Evolutionary conservation across 306 rosid species (phyloP), one percentile per base, ranked within the genome.

Genomic region (Echinosophora koreensis): DNA sequence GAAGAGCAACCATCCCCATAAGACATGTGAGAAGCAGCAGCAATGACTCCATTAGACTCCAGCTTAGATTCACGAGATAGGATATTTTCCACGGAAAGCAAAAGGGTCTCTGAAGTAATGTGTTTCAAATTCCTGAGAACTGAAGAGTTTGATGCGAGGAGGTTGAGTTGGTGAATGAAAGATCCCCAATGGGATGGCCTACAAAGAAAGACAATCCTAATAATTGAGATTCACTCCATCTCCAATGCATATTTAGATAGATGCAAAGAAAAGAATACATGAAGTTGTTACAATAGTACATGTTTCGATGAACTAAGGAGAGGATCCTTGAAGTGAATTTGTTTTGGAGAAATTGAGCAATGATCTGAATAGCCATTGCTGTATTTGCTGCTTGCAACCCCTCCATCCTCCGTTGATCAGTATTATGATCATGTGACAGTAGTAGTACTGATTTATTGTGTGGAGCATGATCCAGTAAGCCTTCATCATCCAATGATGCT

Each of bases 401-500:
- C 56, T 88, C 93, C 70, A 49, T 22, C 32, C 32, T 30, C 22
- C 22, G 22, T 22, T 22, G 22, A 22, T 22, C 22, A 22, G 22
- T 22, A 1, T 22, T 22, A 22, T 22, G 22, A 22, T 22, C 22
- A 22, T 22, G 22, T 22, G 22, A 22, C 22, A 1, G 22, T 1
- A 22, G 22, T 22, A 22, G 22, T 22, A n/a, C n/a, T n/a, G 22
- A 22, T 22, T 22, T 22, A 22, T 22, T 22, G 22, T 22, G 44
- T 30, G 32, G 32, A 30, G 80, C 73, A 78, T 83, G 86, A 77
- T 86, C 90, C 75, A 90, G 86, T 83, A 94, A 81, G 17, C 88
- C 87, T 86, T 94, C 98, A 76, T 94, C 97, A 78, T 94, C 93
- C 64, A 94, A 82, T 80, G 93, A 85, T 82, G 97, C 98, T 71